A percentile compares a stretch with the other conserved stretches of the same genome.
These are phyloP conservation scores for Amphicarpaea edgeworthii DNA, from an alignment of 306 rosid genomes.

Conservation along the genomic window DNA sequence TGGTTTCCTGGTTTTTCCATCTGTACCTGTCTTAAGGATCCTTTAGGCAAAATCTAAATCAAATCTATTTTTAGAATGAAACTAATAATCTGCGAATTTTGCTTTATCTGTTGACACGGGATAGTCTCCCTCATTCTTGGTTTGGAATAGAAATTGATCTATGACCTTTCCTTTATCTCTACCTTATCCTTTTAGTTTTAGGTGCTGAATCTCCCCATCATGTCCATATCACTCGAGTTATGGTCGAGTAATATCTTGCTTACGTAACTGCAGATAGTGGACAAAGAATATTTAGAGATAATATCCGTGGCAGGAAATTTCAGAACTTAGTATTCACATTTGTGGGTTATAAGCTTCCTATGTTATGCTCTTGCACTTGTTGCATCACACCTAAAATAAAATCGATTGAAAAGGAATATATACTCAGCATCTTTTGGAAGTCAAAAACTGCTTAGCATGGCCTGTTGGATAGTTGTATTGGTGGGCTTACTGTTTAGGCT, in stretches of 20 bases:
- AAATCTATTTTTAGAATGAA: neutral
- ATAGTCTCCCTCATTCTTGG: neutral
- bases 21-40: neutral
- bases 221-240: conserved; percentile 4
- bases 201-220: neutral
- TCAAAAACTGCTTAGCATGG: conserved; percentile 4
- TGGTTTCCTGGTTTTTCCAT: conserved; percentile 12
- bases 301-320: neutral
- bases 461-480: neutral
- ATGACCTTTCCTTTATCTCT: neutral
- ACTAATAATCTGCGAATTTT: neutral
- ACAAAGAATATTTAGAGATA: neutral
- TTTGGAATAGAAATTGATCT: neutral
- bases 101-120: conserved; percentile 3
- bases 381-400: neutral
- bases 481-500: conserved; percentile 19
- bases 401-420: neutral
- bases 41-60: neutral
- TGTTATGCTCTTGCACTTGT: neutral
- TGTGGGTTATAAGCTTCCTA: neutral
- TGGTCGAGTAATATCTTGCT: neutral
- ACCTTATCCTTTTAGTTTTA: conserved; percentile 6
- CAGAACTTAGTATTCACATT: neutral
- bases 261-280: conserved; percentile 16
- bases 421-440: neutral